These are phyloP conservation scores for Volvox carteri DNA, from an alignment of 163 green algal species.

Conservation along the genomic window DNA sequence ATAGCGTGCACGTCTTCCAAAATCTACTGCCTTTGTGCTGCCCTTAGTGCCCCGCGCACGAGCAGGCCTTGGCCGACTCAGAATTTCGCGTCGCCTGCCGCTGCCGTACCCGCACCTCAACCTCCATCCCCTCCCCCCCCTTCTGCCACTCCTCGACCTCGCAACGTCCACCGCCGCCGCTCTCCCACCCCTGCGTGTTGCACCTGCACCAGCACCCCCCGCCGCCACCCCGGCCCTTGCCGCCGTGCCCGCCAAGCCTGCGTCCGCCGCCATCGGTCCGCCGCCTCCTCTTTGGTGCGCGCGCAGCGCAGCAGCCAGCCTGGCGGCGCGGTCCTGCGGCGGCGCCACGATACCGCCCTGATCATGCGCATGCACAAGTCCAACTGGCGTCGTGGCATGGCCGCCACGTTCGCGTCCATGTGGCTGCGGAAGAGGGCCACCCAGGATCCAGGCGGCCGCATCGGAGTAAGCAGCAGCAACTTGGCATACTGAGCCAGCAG, in stretches of 20 bases:
- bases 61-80: no score
- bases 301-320: slow-evolving; percentile 3
- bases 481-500: not conserved
- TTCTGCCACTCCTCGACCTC: not conserved
- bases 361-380: not conserved
- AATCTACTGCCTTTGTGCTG: not conserved
- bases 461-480: not conserved
- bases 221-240: not conserved
- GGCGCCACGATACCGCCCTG: not conserved
- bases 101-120: not conserved
- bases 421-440: slow-evolving; percentile 1
- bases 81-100: no score
- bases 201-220: not conserved
- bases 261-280: not conserved
- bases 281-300: not conserved
- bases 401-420: not conserved
- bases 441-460: slow-evolving; percentile 15
- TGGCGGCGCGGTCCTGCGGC: not conserved
- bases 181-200: not conserved
- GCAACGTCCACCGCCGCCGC: not conserved
- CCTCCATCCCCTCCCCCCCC: not conserved
- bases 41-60: no score
- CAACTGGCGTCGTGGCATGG: not conserved
- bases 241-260: not conserved
- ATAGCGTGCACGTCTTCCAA: not conserved